Base-by-base conservation (phyloP, 1,284 basidiomycete species). In the Lignosus rhinocerotis region DNA sequence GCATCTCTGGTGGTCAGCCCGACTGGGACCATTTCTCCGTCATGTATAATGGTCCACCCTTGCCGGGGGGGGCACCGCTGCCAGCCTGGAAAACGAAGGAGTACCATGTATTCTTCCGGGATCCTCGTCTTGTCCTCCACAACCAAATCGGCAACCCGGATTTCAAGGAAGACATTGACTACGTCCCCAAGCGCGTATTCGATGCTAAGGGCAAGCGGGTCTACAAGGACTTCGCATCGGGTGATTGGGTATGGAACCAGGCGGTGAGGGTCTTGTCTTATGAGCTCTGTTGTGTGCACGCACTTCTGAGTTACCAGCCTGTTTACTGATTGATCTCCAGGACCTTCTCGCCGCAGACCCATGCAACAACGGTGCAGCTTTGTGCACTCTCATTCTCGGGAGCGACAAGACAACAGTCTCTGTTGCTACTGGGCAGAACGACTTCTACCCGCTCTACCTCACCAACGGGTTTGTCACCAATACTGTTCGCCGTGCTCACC, bases 351-450 rank as follows among this genome's bases (percentile, higher is more conserved):
- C 56, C 0, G 31, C 38, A 0, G 57, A 67, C 43, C 47, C 59
- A 5, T 11, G 33, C 0, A 65, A 53, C 0, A 57, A 64, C 34
- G 64, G 63, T 6, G 17, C 64, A 0, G 62, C 60, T 51, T 55
- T 69, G 9, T 38, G 47, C 2, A 58, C 67, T 3, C 31, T 64
- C 31, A 56, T 68, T n/a, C 57, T 62, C 0, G 68, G 66, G 1
- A 61, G 57, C 31, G 65, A 69, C 53, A 68, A 68, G 55, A 69
- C 66, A 1, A 67, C 65, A 3, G 66, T 67, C 0, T 69, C 68
- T 2, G 68, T 67, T 7, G 65, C 56, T 0, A 70, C 67, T 1
- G 66, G 68, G 0, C 45, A 69, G 6, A 60, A 61, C 8, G 66
- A 69, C 25, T 70, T 57, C 42, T 60, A 66, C 36, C 69, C 66